These are phyloP conservation scores for Leccinum holopus DNA, from an alignment of 1,284 basidiomycete genomes.

Conservation along the genomic window DNA sequence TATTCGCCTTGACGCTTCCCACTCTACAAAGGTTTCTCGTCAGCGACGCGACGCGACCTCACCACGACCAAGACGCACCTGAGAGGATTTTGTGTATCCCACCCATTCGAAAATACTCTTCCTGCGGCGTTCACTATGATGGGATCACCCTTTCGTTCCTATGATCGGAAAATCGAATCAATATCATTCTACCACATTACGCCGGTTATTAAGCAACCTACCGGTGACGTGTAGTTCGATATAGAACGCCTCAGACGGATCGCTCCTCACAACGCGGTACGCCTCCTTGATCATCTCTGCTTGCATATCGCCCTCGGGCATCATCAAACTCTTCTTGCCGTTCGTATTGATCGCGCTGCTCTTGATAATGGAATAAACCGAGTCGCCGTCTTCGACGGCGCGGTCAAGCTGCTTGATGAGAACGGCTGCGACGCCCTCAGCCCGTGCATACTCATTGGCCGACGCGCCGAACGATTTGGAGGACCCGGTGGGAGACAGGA, in stretches of 20 bases:
- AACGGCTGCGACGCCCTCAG: slow-evolving; percentile 30
- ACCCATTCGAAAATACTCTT: slow-evolving; percentile 6
- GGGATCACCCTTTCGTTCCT: no score
- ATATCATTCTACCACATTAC: neutral
- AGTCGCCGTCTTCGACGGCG: slow-evolving; percentile 25
- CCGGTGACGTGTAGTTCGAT: slow-evolving; percentile 51
- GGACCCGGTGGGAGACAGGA: slow-evolving; percentile 46
- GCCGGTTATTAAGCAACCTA: slow-evolving; percentile 3
- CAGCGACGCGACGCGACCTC: neutral
- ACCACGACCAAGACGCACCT: slow-evolving; percentile 11
- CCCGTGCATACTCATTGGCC: slow-evolving; percentile 44
- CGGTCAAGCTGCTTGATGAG: slow-evolving; percentile 32
- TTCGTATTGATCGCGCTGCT: slow-evolving; percentile 34
- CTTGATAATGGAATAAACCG: slow-evolving; percentile 30
- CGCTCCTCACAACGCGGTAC: slow-evolving; percentile 24
- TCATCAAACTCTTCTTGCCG: slow-evolving; percentile 27
- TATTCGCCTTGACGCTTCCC: slow-evolving; percentile 33
- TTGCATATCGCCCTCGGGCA: slow-evolving; percentile 35
- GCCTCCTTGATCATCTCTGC: slow-evolving; percentile 32
- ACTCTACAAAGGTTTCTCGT: slow-evolving; percentile 18
- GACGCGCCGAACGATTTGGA: slow-evolving; percentile 50
- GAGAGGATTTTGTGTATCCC: slow-evolving; percentile 23
- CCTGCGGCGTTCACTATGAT: no score
- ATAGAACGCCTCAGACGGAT: slow-evolving; percentile 44
- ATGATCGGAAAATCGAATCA: neutral